Conservation (phyloP, 2,329 filamentous ascomycete species). For the Rhinocladiella similis region DNA sequence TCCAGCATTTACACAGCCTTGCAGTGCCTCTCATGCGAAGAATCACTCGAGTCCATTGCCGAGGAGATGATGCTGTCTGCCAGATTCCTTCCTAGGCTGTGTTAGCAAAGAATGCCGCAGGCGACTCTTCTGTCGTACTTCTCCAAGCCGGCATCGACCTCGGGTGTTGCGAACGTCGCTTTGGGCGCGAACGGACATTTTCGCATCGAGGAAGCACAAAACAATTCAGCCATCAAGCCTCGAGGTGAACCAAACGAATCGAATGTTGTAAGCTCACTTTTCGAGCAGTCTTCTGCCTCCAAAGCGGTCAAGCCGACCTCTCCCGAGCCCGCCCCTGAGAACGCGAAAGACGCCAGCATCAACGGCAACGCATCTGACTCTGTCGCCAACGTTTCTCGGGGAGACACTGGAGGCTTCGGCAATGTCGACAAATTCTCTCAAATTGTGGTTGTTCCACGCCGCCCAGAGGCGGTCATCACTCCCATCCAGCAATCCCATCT, state of each 20-base stretch:
- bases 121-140: constrained; percentile 23
- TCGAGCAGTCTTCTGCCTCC: too few species aligned
- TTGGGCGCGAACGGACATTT: not conserved
- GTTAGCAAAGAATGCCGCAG: constrained; percentile 17
- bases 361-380: not conserved
- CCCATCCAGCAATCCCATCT: constrained; percentile 56
- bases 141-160: constrained; percentile 17
- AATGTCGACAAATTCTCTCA: not conserved
- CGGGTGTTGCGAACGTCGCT: constrained; percentile 21
- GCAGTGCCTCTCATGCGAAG: not conserved
- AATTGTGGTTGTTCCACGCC: constrained; percentile 33
- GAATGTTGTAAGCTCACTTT: too few species aligned
- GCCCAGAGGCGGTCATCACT: constrained; percentile 54
- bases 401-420: not conserved
- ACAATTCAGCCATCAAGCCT: not conserved
- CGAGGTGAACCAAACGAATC: not conserved
- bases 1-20: not conserved
- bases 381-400: not conserved
- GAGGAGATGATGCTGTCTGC: not conserved
- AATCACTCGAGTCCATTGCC: not conserved
- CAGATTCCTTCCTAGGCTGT: not conserved
- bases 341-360: not conserved
- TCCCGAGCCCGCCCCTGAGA: too few species aligned
- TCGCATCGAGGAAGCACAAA: not conserved
- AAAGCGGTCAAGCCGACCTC: too few species aligned